These are phyloP conservation scores for Colletotrichum euphorbiae DNA, from an alignment of 2,329 filamentous ascomycete genomes.

Conservation along the genomic window DNA sequence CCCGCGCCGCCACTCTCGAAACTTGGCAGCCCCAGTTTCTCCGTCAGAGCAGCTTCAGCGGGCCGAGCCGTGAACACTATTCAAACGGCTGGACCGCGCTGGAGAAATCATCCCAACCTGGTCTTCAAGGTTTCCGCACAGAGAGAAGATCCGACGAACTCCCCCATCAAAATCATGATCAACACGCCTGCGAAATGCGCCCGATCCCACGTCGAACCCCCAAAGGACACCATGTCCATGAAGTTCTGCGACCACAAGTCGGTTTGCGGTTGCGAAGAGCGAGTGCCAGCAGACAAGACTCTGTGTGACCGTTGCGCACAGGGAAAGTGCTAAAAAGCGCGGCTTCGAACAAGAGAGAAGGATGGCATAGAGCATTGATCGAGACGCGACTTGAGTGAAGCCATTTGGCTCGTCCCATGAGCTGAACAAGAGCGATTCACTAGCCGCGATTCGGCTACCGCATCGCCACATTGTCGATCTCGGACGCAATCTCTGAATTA, in stretches of 20 bases:
- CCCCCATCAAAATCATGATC: conserved; percentile 14
- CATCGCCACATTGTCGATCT: neutral
- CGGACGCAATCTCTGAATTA: neutral
- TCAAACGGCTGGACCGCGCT: conserved; percentile 20
- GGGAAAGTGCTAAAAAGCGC: conserved; percentile 23
- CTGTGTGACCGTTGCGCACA: conserved; percentile 39
- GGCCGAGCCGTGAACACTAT: conserved; percentile 38
- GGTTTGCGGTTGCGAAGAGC: conserved; percentile 39
- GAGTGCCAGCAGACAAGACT: conserved; percentile 39
- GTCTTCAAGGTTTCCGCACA: neutral
- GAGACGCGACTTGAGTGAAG: neutral
- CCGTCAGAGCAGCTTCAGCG: conserved; percentile 31
- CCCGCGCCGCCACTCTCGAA: conserved; percentile 19
- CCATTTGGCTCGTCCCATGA: neutral
- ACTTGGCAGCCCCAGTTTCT: conserved; percentile 37
- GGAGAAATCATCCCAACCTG: conserved; percentile 13
- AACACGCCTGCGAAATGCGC: conserved; percentile 5
- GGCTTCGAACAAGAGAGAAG: neutral
- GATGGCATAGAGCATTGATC: neutral
- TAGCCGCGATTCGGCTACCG: neutral
- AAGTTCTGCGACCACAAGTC: conserved; percentile 42
- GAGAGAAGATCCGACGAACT: conserved; percentile 27
- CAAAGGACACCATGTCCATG: conserved; percentile 37
- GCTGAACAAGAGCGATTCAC: neutral
- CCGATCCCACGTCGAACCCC: conserved; percentile 13